Percentiles rank a stretch among this genome's conserved stretches.
phyloP scores from a whole-genome alignment of 2,329 filamentous ascomycete species.

The Leptographium flavum region DNA sequence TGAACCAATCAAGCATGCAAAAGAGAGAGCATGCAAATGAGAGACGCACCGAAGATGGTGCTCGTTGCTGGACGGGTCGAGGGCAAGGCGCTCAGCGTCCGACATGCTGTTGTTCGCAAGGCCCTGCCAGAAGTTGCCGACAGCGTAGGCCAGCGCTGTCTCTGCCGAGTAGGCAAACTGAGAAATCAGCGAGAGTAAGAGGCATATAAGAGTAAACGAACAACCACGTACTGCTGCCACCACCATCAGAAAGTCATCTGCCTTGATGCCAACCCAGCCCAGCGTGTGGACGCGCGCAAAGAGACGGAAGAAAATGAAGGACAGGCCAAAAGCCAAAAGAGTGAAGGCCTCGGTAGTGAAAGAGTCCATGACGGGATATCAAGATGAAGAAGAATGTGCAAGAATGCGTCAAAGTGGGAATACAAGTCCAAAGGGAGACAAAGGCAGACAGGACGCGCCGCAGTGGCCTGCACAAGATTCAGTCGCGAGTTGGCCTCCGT shows the following conservation, averaged over 20 bases:
- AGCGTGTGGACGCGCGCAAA: slow-evolving; percentile 31
- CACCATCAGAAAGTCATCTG: slow-evolving; percentile 45
- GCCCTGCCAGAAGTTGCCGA: slow-evolving; percentile 16
- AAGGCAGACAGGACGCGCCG: too few species aligned
- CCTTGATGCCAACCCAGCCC: slow-evolving; percentile 34
- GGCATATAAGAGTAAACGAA: not conserved
- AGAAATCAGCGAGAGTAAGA: not conserved
- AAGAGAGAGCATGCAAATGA: not conserved
- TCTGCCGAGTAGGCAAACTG: slow-evolving; percentile 12
- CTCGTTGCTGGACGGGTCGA: slow-evolving; percentile 16
- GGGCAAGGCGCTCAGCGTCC: slow-evolving; percentile 13
- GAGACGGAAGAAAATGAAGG: slow-evolving; percentile 34
- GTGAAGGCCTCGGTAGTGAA: slow-evolving; percentile 33
- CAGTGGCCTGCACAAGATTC: not conserved
- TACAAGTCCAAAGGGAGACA: too few species aligned
- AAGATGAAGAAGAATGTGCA: too few species aligned
- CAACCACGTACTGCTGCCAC: slow-evolving; percentile 31
- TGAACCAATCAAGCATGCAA: not conserved
- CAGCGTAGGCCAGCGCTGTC: slow-evolving; percentile 17
- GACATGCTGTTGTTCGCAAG: slow-evolving; percentile 21
- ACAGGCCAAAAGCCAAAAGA: slow-evolving; percentile 33
- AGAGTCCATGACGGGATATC: slow-evolving; percentile 3
- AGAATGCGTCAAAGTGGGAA: too few species aligned
- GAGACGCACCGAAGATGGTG: slow-evolving; percentile 14
- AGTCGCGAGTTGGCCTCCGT: not conserved